Base-by-base conservation (phyloP, 2,329 filamentous ascomycete genomes). In the Coleophoma eucalyptorum region DNA sequence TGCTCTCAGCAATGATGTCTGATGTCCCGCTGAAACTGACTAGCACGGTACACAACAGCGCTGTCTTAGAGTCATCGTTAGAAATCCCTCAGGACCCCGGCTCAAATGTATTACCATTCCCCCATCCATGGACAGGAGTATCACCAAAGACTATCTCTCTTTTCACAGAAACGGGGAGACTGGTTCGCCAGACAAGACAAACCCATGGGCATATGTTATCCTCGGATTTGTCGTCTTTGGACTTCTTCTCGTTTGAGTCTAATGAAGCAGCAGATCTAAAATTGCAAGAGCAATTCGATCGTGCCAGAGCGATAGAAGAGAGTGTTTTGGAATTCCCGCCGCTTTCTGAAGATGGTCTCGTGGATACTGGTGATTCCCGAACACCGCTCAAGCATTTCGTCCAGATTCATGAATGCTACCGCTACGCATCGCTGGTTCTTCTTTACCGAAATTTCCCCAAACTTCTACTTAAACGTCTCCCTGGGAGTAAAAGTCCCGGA, bases 101-200 rank as follows among this genome's bases (percentile, higher is more conserved):
- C 7, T 50, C 55, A 2, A 51, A 44, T 21, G 52, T 50, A 10
- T 54, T 55, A 41, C 49, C 62, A 10, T 64, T 64, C 19, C 62
- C 62, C 35, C 62, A 64, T 50, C 62, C 62, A 2, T 64, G 61
- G 62, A 62, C 61, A 5, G 62, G 62, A 1, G 55, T 64, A 1
- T 54, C 62, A 5, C 62, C 62, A 1, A 58, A 56, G 44, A 54
- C 58, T 2, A 58, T 62, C 18, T 50, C 46, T 7, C 50, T 64
- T 8, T 63, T 64, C 38, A 57, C 61, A 2, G 55, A 62, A 43
- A 58, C 61, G 11, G 62, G 62, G 19, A 51, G 62, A 6, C 55
- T 64, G 16, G 58, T 64, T 38, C 54, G 61, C 15, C 54, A 41
- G 33, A 58, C 59, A 43, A 57, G 61, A 11, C 62, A 57, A 45